Evolutionary conservation across 2,329 filamentous ascomycete species (phyloP), one percentile per base, ranked within the genome.

Genomic region (Monilinia polystroma): DNA sequence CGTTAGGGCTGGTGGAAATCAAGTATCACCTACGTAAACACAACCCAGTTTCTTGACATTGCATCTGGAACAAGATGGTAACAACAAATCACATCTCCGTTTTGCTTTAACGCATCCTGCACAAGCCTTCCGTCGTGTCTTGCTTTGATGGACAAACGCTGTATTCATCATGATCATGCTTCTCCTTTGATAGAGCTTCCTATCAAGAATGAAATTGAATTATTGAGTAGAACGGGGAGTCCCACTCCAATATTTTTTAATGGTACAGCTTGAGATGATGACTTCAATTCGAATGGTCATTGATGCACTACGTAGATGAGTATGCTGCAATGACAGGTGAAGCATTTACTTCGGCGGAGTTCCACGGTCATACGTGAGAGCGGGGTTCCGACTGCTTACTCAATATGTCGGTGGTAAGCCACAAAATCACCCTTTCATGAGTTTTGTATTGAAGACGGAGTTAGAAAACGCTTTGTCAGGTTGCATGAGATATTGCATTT

Each of bases 71-170:
- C 72, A 74, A 12, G 12, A 18, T 4, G 72, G 73, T 12, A 72
- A 49, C 18, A 64, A 65, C 45, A 73, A 68, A 60, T 74, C 72
- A 45, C 72, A 74, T 68, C 71, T 69, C 56, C 71, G 49, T 68
- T 74, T 74, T 3, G 70, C 67, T 54, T 71, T 71, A 18, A 73
- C 70, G 43, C 72, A 73, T 10, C 53, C 65, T 2, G 51, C 43
- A 62, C 72, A 74, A 12, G 72, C 64, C 62, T 74, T 74, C 29
- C 67, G 49, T 29, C 66, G 54, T 49, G 62, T 67, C 16, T 29
- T 58, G 49, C 66, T 67, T 16, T 58, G 54, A 41, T 65, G 49
- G 20, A 67, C 62, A 18, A 45, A 58, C 16, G 45, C 41, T 4
- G 43, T 52, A 53, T 18, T 38, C 41, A 35, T 35, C 16, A 16